A percentile compares a stretch with the other conserved stretches of the same genome.
Conservation (phyloP, 2,329 filamentous ascomycete genomes). For the Madurella mycetomatis region DNA sequence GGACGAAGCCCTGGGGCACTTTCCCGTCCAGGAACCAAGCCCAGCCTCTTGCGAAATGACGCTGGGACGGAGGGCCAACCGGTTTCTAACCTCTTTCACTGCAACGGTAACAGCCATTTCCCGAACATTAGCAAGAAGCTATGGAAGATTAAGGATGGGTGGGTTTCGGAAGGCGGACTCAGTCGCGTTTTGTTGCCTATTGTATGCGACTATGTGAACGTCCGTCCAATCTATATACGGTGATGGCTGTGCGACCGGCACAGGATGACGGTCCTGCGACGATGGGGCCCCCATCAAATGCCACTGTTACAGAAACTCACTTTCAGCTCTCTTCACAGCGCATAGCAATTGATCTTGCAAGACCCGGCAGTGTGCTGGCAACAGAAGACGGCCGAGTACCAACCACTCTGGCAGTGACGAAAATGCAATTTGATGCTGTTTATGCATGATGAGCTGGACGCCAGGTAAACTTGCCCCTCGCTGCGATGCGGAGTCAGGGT, state of each 20-base stretch:
- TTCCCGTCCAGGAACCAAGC: slow-evolving; percentile 18
- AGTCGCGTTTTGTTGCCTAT: neutral
- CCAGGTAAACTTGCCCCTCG: neutral
- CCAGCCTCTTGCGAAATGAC: slow-evolving; percentile 27
- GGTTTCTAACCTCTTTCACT: slow-evolving; percentile 4
- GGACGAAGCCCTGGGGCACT: slow-evolving; percentile 11
- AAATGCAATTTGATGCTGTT: slow-evolving; percentile 17
- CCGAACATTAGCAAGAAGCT: neutral
- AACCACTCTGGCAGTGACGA: neutral
- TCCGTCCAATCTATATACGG: neutral
- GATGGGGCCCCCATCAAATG: neutral
- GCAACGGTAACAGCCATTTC: neutral
- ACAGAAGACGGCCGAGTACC: too few species aligned
- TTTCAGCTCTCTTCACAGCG: too few species aligned
- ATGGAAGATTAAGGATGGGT: neutral
- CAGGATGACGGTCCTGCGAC: neutral
- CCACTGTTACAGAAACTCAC: too few species aligned
- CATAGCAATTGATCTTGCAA: too few species aligned
- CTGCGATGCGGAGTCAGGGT: too few species aligned
- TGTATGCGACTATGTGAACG: too few species aligned
- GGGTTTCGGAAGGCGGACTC: neutral
- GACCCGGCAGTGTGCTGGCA: too few species aligned
- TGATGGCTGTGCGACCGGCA: neutral
- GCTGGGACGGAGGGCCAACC: slow-evolving; percentile 15
- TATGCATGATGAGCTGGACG: slow-evolving; percentile 39